Evolutionary conservation across 257 asterid genomes (phyloP), one percentile per base, ranked within the genome.

Genomic region (Voacanga thouarsii): DNA sequence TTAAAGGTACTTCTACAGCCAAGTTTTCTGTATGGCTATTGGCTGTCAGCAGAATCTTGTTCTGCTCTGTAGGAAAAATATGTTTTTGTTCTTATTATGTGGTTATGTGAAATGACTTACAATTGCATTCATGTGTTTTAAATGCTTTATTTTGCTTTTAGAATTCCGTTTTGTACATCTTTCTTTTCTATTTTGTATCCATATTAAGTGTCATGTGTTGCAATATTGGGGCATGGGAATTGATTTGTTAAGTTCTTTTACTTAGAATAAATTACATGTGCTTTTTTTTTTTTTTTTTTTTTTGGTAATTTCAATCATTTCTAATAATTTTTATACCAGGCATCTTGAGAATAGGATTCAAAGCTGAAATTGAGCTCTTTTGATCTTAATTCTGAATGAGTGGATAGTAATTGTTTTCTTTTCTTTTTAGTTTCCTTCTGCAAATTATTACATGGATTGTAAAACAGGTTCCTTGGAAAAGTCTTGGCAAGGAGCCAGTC

Each of bases 401-500:
- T 59, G 30, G 28, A 14, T 49, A 19, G 44, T 7, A 23, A 56
- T n/a, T 11, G 1, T 44, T 5, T 56, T 56, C 15, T 69, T 53
- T n/a, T 74, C 70, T 5, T 68, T 75, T 23, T 59, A 18, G 10
- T 41, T 41, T 28, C 37, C 39, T 47, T 7, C 41, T 61, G 30
- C 45, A 26, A 15, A 47, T 71, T 69, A 47, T 49, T 5, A 0
- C 45, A 11, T 64, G 64, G 16, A 60, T 50, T 18, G n/a, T 63
- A 64, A 14, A 78, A 83, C 78, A 95, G 99, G 99, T 95, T 78
- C 99, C 99, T 76, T 95, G 99, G 99, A 95, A 95, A 86, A 80
- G 99, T 81, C 98, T 95, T 71, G 99, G 99, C 76, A 95, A 95
- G 90, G 99, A 95, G 90, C 99, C 99, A 4, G 99, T 95, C 77